Percentiles rank a stretch among this genome's conserved stretches.
Evolutionary conservation across 345 rosid species (phyloP).

Genomic region (Gossypium australe): DNA sequence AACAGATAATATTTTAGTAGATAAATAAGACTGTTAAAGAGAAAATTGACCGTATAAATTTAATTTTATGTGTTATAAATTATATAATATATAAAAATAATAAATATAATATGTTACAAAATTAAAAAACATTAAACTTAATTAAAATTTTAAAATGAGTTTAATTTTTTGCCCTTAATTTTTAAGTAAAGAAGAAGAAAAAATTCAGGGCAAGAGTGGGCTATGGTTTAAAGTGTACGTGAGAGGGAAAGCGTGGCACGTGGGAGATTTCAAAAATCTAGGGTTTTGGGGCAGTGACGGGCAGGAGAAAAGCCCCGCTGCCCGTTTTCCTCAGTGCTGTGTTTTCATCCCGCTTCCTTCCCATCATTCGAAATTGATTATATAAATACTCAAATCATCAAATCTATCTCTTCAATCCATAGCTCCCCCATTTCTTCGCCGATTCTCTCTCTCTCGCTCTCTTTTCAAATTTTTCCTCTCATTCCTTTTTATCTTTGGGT

Average conservation of each 20-base stretch:
- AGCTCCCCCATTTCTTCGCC: neutral
- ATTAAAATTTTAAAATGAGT: too few species aligned
- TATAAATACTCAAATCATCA: neutral
- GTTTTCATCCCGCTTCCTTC: slow-evolving; percentile 55
- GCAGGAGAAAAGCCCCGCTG: slow-evolving; percentile 18
- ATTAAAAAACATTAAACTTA: too few species aligned
- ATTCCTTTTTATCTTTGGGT: neutral
- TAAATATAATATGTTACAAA: too few species aligned
- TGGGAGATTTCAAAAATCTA: slow-evolving; percentile 34
- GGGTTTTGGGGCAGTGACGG: slow-evolving; percentile 32
- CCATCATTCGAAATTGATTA: slow-evolving; percentile 43
- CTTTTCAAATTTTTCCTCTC: neutral
- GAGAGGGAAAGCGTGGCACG: slow-evolving; percentile 3
- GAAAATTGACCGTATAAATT: too few species aligned
- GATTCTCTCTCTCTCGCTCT: neutral
- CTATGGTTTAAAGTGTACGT: neutral
- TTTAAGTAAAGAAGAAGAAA: neutral
- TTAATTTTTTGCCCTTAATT: too few species aligned
- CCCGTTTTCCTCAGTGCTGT: slow-evolving; percentile 11
- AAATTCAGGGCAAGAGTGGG: neutral
- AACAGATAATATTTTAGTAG: fast-evolving
- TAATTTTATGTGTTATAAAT: too few species aligned
- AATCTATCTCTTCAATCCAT: neutral
- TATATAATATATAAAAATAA: too few species aligned
- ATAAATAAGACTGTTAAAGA: too few species aligned